Conservation (phyloP, 139 green algal species). For the Picochlorum sp. region DNA sequence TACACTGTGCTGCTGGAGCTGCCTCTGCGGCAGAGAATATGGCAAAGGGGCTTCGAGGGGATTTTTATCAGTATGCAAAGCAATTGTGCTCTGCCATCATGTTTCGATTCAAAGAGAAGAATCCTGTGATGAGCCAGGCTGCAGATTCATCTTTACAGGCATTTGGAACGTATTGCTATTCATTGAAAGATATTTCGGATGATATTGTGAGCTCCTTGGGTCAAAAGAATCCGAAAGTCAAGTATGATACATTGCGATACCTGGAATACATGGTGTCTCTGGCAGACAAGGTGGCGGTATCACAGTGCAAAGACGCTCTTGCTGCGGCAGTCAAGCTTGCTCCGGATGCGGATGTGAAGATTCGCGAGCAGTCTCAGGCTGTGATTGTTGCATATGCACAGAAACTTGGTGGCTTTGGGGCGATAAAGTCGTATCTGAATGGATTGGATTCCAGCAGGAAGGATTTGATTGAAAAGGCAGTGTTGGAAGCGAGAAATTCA, state of each 20-base stretch:
- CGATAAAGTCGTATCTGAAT: constrained; percentile 21
- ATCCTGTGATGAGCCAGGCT: constrained; percentile 50
- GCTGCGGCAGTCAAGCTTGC: constrained; percentile 53
- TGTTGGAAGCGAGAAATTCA: constrained; percentile 30
- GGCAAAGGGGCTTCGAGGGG: constrained; percentile 46
- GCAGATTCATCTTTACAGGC: constrained; percentile 45
- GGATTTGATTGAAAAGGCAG: constrained; percentile 68
- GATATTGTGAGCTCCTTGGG: constrained; percentile 47
- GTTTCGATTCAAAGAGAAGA: constrained; percentile 90
- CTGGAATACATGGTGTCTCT: constrained; percentile 33
- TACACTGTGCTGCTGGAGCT: constrained; percentile 63
- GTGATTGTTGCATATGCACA: constrained; percentile 62
- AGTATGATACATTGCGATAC: constrained; percentile 53
- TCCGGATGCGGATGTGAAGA: constrained; percentile 51
- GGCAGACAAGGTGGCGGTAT: constrained; percentile 14
- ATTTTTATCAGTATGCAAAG: constrained; percentile 41
- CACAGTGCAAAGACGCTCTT: constrained; percentile 28
- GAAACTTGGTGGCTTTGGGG: constrained; percentile 31
- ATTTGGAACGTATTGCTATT: constrained; percentile 49
- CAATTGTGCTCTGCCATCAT: constrained; percentile 44
- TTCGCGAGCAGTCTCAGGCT: constrained; percentile 59
- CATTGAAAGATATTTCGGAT: constrained; percentile 60
- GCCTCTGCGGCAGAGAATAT: constrained; percentile 14
- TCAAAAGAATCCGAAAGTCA: constrained; percentile 75
- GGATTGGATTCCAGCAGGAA: constrained; percentile 68